A percentile compares a stretch with the other conserved stretches of the same genome.
Conservation (phyloP, 2,329 filamentous ascomycete species). For the Septoria petroselini region DNA sequence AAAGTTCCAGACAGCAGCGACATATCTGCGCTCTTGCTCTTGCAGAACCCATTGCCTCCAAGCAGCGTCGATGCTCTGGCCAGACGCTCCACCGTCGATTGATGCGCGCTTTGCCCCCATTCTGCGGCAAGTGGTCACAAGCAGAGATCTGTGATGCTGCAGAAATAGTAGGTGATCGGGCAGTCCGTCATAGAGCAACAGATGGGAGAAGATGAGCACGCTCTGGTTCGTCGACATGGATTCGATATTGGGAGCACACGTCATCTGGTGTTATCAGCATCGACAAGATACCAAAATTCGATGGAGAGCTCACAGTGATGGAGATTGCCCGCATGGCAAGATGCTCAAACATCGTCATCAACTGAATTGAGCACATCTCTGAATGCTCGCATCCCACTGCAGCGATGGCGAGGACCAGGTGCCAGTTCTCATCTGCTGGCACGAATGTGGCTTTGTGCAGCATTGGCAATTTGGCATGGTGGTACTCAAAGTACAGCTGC, state of each 20-base stretch:
- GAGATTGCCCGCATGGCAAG: slow-evolving; percentile 13
- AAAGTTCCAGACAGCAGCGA: slow-evolving; percentile 6
- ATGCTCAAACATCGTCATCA: slow-evolving; percentile 15
- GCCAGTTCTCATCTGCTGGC: slow-evolving; percentile 10
- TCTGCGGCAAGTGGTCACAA: slow-evolving; percentile 8
- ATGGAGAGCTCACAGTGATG: background rate
- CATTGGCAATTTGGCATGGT: slow-evolving; percentile 7
- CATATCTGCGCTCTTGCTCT: slow-evolving; percentile 13
- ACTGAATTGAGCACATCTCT: slow-evolving; percentile 3
- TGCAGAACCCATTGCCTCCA: slow-evolving; percentile 6
- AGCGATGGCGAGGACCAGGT: slow-evolving; percentile 10
- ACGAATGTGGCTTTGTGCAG: slow-evolving; percentile 13
- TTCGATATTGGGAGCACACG: background rate
- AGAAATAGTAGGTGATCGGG: slow-evolving; percentile 9
- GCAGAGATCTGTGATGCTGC: slow-evolving; percentile 4
- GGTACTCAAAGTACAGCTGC: slow-evolving; percentile 11
- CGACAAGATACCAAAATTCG: background rate
- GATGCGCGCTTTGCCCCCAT: background rate
- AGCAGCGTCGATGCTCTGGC: background rate
- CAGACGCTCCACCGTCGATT: background rate
- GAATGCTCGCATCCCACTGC: slow-evolving; percentile 10
- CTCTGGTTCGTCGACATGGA: slow-evolving; percentile 7
- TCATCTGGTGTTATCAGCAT: slow-evolving; percentile 4
- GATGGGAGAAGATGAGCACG: slow-evolving; percentile 8
- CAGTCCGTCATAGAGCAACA: slow-evolving; percentile 4